Conservation (phyloP, 148 eudicot genomes). For the Rhododendron mucronatum region DNA sequence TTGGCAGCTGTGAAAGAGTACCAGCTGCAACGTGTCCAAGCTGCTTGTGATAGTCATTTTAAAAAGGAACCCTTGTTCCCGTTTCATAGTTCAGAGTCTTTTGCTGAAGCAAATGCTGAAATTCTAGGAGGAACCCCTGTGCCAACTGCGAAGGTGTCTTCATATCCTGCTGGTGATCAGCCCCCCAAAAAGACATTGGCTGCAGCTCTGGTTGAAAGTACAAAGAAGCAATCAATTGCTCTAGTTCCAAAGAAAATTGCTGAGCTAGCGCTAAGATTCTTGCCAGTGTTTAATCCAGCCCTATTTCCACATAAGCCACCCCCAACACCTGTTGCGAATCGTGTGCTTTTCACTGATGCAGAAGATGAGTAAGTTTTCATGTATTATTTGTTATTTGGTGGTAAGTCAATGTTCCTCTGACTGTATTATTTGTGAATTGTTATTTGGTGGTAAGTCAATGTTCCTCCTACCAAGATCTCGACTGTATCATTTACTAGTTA, state of each 20-base stretch:
- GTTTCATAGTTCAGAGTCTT: slow-evolving; percentile 26
- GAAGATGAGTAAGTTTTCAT: slow-evolving; percentile 82
- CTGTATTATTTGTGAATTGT: too few species aligned
- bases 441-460: not conserved
- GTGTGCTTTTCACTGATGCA: slow-evolving; percentile 87
- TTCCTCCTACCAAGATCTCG: not conserved
- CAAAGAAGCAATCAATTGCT: slow-evolving; percentile 82
- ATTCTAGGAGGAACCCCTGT: slow-evolving; percentile 25
- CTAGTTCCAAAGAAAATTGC: slow-evolving; percentile 73
- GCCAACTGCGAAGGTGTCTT: slow-evolving; percentile 16
- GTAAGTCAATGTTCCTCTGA: not conserved
- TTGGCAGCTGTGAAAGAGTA: slow-evolving; percentile 57
- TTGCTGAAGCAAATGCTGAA: slow-evolving; percentile 36
- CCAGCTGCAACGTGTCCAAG: slow-evolving; percentile 46
- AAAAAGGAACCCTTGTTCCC: slow-evolving; percentile 75
- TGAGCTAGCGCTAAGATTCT: slow-evolving; percentile 63
- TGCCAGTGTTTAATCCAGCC: slow-evolving; percentile 66
- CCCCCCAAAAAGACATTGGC: slow-evolving; percentile 76
- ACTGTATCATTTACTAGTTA: not conserved
- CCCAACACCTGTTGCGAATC: slow-evolving; percentile 54
- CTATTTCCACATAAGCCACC: slow-evolving; percentile 93
- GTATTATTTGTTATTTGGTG: not conserved
- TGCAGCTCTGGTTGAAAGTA: slow-evolving; percentile 70
- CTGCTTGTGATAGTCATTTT: slow-evolving; percentile 25
- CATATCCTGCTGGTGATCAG: slow-evolving; percentile 30